Evolutionary conservation across 2,329 filamentous ascomycete genomes (phyloP).

Genomic region (Talaromyces sp.): DNA sequence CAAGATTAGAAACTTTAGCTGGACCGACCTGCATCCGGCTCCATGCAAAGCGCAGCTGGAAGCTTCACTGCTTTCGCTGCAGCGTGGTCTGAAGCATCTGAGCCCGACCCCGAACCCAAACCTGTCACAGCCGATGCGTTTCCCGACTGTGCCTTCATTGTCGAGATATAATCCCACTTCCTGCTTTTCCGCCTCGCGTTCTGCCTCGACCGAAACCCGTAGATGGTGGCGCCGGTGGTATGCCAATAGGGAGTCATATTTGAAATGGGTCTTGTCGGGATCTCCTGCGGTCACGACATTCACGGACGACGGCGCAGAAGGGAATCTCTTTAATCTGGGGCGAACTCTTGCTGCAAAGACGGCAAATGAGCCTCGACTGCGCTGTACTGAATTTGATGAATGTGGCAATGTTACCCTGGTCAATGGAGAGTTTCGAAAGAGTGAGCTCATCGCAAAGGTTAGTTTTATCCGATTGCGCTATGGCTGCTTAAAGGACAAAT

Average conservation of each 20-base stretch:
- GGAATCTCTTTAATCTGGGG: constrained; percentile 62
- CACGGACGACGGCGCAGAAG: constrained; percentile 54
- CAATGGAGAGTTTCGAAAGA: constrained; percentile 96
- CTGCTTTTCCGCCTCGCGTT: constrained; percentile 16
- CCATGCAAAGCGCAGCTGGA: constrained; percentile 21
- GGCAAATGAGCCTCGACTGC: constrained; percentile 74
- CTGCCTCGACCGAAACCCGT: constrained; percentile 26
- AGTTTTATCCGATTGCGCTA: constrained; percentile 19
- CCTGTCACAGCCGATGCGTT: constrained; percentile 1
- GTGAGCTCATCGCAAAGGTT: constrained; percentile 90
- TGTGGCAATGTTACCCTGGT: constrained; percentile 86
- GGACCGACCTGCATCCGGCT: constrained; percentile 15
- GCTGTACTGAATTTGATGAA: constrained; percentile 93
- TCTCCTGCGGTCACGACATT: constrained; percentile 47
- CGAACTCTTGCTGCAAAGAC: constrained; percentile 69
- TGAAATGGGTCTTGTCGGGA: constrained; percentile 22
- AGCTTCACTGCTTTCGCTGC: constrained; percentile 24
- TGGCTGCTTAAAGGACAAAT: constrained; percentile 8
- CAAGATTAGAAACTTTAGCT: constrained; percentile 16
- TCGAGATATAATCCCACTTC: constrained; percentile 4
- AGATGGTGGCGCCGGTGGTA: constrained; percentile 30
- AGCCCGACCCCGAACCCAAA: neutral
- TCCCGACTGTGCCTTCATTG: neutral
- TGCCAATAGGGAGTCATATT: constrained; percentile 9
- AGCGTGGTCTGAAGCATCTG: constrained; percentile 3